Base-by-base conservation (phyloP, 164 flowering plant genomes). In the Vitis amurensis region DNA sequence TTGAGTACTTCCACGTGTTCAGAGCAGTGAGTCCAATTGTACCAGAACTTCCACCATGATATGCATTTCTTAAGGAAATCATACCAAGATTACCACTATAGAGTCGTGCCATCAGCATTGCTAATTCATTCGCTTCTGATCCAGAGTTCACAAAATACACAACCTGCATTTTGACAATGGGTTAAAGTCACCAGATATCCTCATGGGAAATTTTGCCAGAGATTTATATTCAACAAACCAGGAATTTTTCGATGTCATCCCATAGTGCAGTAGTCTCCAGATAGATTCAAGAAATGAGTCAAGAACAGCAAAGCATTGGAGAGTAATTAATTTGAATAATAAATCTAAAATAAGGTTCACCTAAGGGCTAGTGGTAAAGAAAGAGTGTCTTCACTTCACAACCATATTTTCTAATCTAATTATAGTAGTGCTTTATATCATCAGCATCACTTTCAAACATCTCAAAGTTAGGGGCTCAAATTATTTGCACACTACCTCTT, bases 71-170 rank as follows among this genome's bases (percentile, higher is more conserved):
- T 74, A 95, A 77, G 65, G 99, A 87, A 74, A 95, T 81, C 98
- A 95, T 93, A 6, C 85, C 91, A 76, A 90, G 94, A 77, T 83
- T 87, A 55, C 97, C 96, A 72, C 74, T 90, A 73, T 93, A 93
- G 11, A 95, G 71, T 62, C 97, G 88, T 19, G 97, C 99, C 99
- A 95, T 95, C 80, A 93, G 66, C 98, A 90, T 90, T 23, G 99
- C 99, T 59, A 95, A 77, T 73, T 95, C 99, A 84, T 95, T 95
- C 63, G 99, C 99, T 81, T 95, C 99, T 16, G 91, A 78, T 56
- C 99, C 99, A 58, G 99, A 93, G 79, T 95, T 95, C 3, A 91
- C 97, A 84, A 91, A 90, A 78, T 90, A 95, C 1, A 93, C 98
- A 71, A 93, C 97, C 98, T 93, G 83, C 79, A 83, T 65, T 70